Evolutionary conservation across 805 yeast species (phyloP).

Genomic region (Zygoascus biomembranicola): DNA sequence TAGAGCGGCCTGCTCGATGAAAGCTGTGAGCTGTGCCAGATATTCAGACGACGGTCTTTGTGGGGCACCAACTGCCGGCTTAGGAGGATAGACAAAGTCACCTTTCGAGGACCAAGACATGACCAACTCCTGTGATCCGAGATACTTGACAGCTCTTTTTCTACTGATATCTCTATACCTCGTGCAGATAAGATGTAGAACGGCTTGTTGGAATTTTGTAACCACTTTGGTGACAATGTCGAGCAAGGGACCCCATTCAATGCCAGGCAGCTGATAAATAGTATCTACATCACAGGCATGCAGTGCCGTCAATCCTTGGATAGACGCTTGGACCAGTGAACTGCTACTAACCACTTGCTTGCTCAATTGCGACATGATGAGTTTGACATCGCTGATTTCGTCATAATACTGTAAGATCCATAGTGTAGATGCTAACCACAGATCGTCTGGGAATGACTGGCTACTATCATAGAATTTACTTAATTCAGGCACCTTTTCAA

Average conservation of each 20-base stretch:
- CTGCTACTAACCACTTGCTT: not conserved
- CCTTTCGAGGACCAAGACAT: not conserved
- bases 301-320: not conserved
- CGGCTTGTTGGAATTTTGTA: not conserved
- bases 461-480: not conserved
- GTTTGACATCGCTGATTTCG: not conserved
- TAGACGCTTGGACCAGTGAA: not conserved
- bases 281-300: not conserved
- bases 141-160: not conserved
- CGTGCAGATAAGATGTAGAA: not conserved
- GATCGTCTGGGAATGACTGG: not conserved
- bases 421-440: not conserved
- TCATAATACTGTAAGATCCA: not conserved
- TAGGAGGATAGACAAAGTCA: not conserved
- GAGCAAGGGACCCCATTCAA: not conserved
- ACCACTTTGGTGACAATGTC: not conserved
- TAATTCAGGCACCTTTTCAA: not conserved
- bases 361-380: not conserved
- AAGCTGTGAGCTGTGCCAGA: not conserved
- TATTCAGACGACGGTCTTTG: not conserved
- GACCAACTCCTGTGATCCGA: not conserved
- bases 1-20: not conserved
- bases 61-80: not conserved
- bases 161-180: not conserved
- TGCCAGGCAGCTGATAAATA: constrained; percentile 1